These are phyloP conservation scores for Trichoderma semiorbis DNA, from an alignment of 2,329 filamentous ascomycete species.

Conservation along the genomic window DNA sequence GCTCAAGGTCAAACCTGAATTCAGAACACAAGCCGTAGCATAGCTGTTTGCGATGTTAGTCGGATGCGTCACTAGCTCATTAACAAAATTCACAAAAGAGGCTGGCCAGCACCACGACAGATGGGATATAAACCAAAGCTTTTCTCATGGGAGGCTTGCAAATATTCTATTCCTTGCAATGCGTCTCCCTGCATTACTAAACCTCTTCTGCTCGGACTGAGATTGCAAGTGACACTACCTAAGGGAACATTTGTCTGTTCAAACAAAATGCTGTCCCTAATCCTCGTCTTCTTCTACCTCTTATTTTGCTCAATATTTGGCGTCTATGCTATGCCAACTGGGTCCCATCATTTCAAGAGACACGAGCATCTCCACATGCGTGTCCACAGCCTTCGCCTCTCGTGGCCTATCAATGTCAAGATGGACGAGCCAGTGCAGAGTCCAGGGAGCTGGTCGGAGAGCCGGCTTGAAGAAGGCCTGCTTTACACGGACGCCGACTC, in stretches of 20 bases:
- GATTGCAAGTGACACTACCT: background rate
- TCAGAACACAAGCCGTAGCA: background rate
- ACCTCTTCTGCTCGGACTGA: background rate
- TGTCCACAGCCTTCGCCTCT: background rate
- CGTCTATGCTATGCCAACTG: slow-evolving; percentile 26
- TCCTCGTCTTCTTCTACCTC: slow-evolving; percentile 23
- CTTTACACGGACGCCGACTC: background rate
- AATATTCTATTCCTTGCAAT: background rate
- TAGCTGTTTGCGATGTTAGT: background rate
- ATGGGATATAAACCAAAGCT: slow-evolving; percentile 4
- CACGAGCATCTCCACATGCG: slow-evolving; percentile 1
- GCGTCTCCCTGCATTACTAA: background rate
- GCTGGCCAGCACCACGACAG: background rate
- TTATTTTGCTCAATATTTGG: slow-evolving; percentile 25
- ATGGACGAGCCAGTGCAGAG: background rate
- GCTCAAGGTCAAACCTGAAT: background rate
- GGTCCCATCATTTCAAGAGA: background rate
- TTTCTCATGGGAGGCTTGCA: background rate
- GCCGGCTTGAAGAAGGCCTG: background rate
- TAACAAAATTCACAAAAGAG: background rate
- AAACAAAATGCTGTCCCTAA: background rate
- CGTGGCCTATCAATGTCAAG: background rate
- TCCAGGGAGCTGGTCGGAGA: background rate
- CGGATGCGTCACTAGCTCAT: background rate
- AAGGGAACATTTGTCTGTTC: background rate